Evolutionary conservation across 768 basidiomycete genomes (phyloP), one percentile per base, ranked within the genome.

Genomic region (Coprinopsis cinerea): DNA sequence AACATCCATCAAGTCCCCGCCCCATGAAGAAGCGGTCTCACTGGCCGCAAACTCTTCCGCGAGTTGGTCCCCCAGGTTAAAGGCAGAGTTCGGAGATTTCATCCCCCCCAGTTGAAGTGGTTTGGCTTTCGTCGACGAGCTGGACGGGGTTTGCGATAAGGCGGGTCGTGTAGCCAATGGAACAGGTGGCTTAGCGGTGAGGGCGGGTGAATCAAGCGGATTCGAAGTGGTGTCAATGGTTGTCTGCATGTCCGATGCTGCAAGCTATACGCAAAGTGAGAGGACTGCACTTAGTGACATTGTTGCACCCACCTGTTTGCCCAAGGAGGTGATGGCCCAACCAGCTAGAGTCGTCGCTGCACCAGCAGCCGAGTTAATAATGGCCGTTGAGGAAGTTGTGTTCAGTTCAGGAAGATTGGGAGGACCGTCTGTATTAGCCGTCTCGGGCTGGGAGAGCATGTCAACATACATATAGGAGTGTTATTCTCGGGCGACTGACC

Each of bases 321-420:
- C 83, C 0, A 97, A 59, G 0, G 88, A 92, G 3, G 92, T 88
- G 36, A 97, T 91, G 1, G 95, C 95, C 95, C 95, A 98, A 4
- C 93, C 92, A 13, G 95, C 94, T 2, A 99, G 70, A 15, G 85
- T 88, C 6, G 89, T 86, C 15, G 94, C 95, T 2, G 93, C 94
- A 0, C 92, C 93, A 0, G 92, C 84, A 0, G 95, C 92, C 3
- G 83, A 83, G 56, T 84, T 92, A 14, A 90, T 90, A 1, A 96
- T 79, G 57, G 72, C 61, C 67, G 71, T 70, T 6, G 50, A 45
- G 15, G 50, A 51, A 6, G 50, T 51, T 15, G 22, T 42, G n/a
- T 44, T 40, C 22, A 51, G 23, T 20, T 51, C 50, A 17, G 50
- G 50, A 25, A 51, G 5, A 18, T 10, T 56, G 53, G 59, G 59